A percentile compares a stretch with the other conserved stretches of the same genome.
Evolutionary conservation across 2,329 filamentous ascomycete species (phyloP).

Genomic region (Chalara sp.): DNA sequence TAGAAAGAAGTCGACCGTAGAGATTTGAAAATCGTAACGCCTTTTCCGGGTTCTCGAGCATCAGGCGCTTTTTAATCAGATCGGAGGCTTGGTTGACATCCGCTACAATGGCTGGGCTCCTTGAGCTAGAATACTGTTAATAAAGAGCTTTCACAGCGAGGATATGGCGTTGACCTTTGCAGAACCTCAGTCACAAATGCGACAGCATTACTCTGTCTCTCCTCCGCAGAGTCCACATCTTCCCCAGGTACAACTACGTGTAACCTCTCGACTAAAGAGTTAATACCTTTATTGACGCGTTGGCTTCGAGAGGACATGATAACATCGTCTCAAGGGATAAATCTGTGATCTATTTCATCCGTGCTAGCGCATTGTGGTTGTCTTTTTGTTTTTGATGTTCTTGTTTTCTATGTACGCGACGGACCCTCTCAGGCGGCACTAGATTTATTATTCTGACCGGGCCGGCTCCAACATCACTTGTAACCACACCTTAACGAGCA

Average conservation of each 20-base stretch:
- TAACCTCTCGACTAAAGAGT: constrained; percentile 69
- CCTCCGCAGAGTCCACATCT: constrained; percentile 59
- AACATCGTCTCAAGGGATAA: constrained; percentile 20
- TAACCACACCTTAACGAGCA: no score
- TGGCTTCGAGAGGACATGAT: constrained; percentile 33
- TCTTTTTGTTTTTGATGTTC: background rate
- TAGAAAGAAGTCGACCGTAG: constrained; percentile 80
- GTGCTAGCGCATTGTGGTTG: no score
- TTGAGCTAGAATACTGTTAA: constrained; percentile 13
- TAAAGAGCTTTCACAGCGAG: background rate
- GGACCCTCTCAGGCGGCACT: no score
- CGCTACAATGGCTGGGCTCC: constrained; percentile 26
- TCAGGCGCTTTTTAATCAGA: constrained; percentile 81
- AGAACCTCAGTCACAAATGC: constrained; percentile 40
- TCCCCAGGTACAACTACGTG: constrained; percentile 60
- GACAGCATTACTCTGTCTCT: constrained; percentile 58
- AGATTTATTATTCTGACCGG: no score
- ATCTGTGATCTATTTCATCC: no score
- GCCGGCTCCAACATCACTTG: no score
- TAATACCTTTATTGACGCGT: constrained; percentile 73
- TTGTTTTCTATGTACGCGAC: background rate
- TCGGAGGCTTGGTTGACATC: constrained; percentile 85
- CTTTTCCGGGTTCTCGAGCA: constrained; percentile 69
- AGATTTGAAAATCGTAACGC: constrained; percentile 84
- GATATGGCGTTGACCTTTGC: constrained; percentile 27